Percentiles rank a stretch among this genome's conserved stretches.
These are phyloP conservation scores for Pseudogymnoascus sp. DNA, from an alignment of 2,329 filamentous ascomycete species.

Conservation along the genomic window DNA sequence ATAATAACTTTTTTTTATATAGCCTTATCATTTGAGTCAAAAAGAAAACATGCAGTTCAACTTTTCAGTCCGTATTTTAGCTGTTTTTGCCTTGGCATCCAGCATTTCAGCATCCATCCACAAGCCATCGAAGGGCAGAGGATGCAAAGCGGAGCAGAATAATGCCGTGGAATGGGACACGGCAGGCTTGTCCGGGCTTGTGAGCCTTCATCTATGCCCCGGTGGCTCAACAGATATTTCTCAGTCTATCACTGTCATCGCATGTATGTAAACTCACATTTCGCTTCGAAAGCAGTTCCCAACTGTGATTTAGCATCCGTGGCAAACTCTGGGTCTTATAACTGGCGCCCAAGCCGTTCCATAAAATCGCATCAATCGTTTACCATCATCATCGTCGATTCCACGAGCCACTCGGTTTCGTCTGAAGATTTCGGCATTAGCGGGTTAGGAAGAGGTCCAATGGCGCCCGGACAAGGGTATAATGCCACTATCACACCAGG, in stretches of 20 bases:
- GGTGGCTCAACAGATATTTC: not conserved
- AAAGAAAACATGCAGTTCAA: not conserved
- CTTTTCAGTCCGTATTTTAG: not conserved
- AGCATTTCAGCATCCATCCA: not conserved
- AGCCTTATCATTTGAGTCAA: not conserved
- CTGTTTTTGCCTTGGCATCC: not conserved
- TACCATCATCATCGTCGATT: conserved; percentile 5
- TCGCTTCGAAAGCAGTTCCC: not conserved
- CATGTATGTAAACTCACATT: not conserved
- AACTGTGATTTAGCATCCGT: not conserved
- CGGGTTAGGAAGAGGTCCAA: not conserved
- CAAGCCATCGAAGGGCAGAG: not conserved
- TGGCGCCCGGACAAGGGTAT: not conserved
- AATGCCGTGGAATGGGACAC: not conserved
- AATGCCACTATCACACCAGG: not conserved
- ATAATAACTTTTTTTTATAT: not conserved
- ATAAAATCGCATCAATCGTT: not conserved
- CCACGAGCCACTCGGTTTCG: not conserved
- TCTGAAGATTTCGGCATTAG: not conserved
- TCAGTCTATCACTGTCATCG: not conserved
- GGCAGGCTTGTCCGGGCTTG: not conserved
- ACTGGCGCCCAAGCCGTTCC: conserved; percentile 1
- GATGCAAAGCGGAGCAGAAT: not conserved
- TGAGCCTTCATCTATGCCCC: not conserved
- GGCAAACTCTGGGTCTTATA: not conserved